Conservation (phyloP, 306 rosid genomes). For the Fragaria ananassa region DNA sequence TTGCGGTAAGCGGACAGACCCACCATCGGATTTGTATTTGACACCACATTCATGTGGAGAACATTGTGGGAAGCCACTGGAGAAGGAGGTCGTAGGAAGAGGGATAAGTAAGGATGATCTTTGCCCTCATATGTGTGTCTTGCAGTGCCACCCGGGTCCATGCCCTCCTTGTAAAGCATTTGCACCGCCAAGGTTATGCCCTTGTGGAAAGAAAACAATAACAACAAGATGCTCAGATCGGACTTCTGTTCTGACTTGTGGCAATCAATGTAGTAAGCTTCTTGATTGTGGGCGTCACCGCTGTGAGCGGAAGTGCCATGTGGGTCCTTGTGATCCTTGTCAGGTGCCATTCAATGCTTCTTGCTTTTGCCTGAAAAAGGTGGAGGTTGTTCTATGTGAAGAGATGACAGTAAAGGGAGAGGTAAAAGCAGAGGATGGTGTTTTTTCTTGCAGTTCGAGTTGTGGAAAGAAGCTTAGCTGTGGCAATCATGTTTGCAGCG, state of each 20-base stretch:
- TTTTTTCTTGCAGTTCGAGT: slow-evolving; percentile 60
- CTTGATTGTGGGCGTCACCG: slow-evolving; percentile 74
- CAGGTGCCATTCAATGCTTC: slow-evolving; percentile 57
- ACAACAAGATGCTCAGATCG: slow-evolving; percentile 83
- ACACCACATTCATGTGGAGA: slow-evolving; percentile 98
- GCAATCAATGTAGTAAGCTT: slow-evolving; percentile 72
- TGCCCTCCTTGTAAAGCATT: slow-evolving; percentile 94
- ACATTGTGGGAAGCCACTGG: slow-evolving; percentile 81
- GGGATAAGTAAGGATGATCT: slow-evolving; percentile 61
- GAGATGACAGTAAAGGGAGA: slow-evolving; percentile 75
- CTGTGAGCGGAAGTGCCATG: slow-evolving; percentile 65
- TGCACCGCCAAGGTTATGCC: slow-evolving; percentile 74
- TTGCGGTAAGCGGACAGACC: slow-evolving; percentile 85
- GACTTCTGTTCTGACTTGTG: slow-evolving; percentile 74
- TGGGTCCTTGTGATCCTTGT: slow-evolving; percentile 85
- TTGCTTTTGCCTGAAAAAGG: slow-evolving; percentile 68
- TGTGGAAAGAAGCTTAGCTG: slow-evolving; percentile 67
- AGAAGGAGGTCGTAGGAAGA: slow-evolving; percentile 42
- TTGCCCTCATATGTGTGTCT: slow-evolving; percentile 87
- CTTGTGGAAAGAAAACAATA: slow-evolving; percentile 81
- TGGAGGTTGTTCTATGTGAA: slow-evolving; percentile 65
- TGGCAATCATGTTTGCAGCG: slow-evolving; percentile 68
- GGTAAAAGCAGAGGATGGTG: slow-evolving; percentile 59
- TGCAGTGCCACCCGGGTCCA: slow-evolving; percentile 99
- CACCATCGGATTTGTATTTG: slow-evolving; percentile 83